Evolutionary conservation across 2,329 filamentous ascomycete genomes (phyloP).

Genomic region (Penicillium fuscoglaucum): DNA sequence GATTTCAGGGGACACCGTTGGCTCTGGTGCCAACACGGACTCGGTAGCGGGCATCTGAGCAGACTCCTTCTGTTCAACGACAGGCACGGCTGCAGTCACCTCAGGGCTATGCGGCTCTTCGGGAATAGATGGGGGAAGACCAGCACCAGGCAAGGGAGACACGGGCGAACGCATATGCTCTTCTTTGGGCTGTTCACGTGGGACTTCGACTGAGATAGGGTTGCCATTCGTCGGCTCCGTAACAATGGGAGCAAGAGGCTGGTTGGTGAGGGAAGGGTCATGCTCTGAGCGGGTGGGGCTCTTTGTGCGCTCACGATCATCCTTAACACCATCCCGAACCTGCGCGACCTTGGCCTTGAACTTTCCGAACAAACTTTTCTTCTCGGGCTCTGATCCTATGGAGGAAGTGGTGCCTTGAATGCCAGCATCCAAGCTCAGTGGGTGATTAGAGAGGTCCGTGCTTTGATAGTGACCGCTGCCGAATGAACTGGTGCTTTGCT

Average conservation of each 20-base stretch:
- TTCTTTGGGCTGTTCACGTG: slow-evolving; percentile 25
- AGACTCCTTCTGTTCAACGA: slow-evolving; percentile 9
- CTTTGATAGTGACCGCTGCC: slow-evolving; percentile 57
- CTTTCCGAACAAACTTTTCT: slow-evolving; percentile 64
- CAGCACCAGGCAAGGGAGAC: slow-evolving; percentile 33
- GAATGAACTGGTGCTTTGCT: slow-evolving; percentile 67
- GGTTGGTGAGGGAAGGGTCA: slow-evolving; percentile 36
- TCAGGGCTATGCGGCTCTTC: slow-evolving; percentile 38
- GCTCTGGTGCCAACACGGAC: not conserved
- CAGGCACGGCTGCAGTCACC: slow-evolving; percentile 14
- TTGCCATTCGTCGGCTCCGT: slow-evolving; percentile 23
- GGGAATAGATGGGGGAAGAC: slow-evolving; percentile 35
- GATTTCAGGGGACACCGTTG: not conserved
- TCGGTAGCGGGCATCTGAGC: not conserved
- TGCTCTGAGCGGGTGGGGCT: slow-evolving; percentile 48
- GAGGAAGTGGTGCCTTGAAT: slow-evolving; percentile 36
- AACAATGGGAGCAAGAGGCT: slow-evolving; percentile 38
- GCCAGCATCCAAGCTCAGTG: slow-evolving; percentile 42
- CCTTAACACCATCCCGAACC: slow-evolving; percentile 55
- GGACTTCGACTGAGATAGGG: slow-evolving; percentile 27
- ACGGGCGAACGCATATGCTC: slow-evolving; percentile 26
- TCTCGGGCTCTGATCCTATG: slow-evolving; percentile 48
- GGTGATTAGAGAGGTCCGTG: slow-evolving; percentile 40
- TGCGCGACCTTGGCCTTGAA: slow-evolving; percentile 63
- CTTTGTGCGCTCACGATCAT: slow-evolving; percentile 55